phyloP scores from a whole-genome alignment of 345 rosid species.

The Hypericum perforatum region DNA sequence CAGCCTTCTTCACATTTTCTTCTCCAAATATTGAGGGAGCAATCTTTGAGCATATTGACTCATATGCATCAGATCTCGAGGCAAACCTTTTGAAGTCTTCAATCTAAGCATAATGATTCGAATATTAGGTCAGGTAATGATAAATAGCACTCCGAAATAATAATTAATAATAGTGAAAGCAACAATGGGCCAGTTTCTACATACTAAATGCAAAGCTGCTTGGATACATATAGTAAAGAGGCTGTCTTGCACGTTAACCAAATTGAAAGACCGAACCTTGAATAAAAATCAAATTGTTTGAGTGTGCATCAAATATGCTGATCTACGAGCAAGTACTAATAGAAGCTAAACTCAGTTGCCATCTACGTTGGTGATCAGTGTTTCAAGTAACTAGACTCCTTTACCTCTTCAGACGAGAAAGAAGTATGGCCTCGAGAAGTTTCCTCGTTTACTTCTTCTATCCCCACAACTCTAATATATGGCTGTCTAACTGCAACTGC shows the following conservation, averaged over 20 bases:
- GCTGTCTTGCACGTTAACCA: no score
- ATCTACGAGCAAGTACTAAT: no score
- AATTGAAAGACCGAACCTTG: no score
- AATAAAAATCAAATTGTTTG: no score
- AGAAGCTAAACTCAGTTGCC: no score
- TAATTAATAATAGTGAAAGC: no score
- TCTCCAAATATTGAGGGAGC: slow-evolving; percentile 96
- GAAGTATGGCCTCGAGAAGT: slow-evolving; percentile 65
- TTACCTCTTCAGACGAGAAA: slow-evolving; percentile 76
- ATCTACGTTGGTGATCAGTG: no score
- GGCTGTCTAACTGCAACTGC: slow-evolving; percentile 95
- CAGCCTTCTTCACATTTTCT: slow-evolving; percentile 79
- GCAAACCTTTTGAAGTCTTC: slow-evolving; percentile 90
- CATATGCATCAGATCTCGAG: slow-evolving; percentile 44
- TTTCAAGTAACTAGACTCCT: slow-evolving; percentile 6
- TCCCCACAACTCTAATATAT: slow-evolving; percentile 80
- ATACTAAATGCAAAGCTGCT: no score
- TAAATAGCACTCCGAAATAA: not conserved
- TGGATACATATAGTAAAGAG: no score
- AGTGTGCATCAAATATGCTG: no score
- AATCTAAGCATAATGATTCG: slow-evolving; percentile 29
- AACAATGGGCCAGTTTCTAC: no score
- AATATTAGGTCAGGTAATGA: not conserved
- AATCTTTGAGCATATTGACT: slow-evolving; percentile 61
- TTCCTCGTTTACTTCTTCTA: slow-evolving; percentile 76